Evolutionary conservation across 2,329 filamentous ascomycete genomes (phyloP), one percentile per base, ranked within the genome.

Genomic region (Apiospora rasikravindrae): DNA sequence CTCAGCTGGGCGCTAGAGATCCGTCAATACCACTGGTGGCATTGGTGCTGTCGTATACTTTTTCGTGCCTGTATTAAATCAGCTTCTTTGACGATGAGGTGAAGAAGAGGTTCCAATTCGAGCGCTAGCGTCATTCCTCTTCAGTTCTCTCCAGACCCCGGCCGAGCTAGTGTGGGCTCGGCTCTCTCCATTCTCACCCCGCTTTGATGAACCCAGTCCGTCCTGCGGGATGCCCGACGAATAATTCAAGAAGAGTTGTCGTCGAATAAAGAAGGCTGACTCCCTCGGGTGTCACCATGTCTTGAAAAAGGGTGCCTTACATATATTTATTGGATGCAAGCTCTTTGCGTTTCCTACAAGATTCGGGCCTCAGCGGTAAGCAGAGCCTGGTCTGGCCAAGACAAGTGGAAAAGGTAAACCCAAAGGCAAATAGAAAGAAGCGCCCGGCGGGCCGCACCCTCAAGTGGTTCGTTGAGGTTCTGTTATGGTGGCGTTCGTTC

Each of bases 141-240:
- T n/a, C 5, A 53, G 49, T 13, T 29, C 24, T 53, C 49, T 57
- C 57, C 57, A 64, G 53, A 61, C 29, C 53, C 53, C 29, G 7
- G 53, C 29, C 19, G 53, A 61, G 53, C 53, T 61, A 37, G 37
- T 37, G 16, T 61, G 53, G 53, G 29, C 53, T 61, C 53, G 29
- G 57, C 57, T 64, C 57, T 61, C 53, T 40, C 57, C 57, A 64
- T 64, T n/a, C 6, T 40, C 57, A 40, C 29, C 57, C 57, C 57
- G 57, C 57, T 64, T 64, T 64, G 57, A 64, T 64, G 40, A 64
- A 64, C 57, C 57, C 57, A 64, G 33, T 40, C 33, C 33, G 33
- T 40, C 33, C 33, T 64, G 33, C 19, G 57, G 33, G 51, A 57
- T 57, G 14, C 51, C 24, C 14, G 16, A 57, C 2, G 26, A 33